Base-by-base conservation (phyloP, 148 eudicot genomes). In the Amaranthus cruentus region DNA sequence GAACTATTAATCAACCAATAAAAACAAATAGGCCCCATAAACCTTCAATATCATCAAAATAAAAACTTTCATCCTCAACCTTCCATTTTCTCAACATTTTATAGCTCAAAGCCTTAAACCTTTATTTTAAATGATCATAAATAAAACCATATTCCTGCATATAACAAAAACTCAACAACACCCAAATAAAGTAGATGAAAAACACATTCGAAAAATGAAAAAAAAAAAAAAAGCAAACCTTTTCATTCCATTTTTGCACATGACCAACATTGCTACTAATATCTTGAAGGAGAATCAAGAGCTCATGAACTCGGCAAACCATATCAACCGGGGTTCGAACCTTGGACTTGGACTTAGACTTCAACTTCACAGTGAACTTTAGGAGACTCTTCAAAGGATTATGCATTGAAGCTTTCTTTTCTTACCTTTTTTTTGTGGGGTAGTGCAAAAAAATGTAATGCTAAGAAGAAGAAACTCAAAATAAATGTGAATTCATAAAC, bases 281-380 rank as follows among this genome's bases (percentile, higher is more conserved):
- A 55, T 81, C 78, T 56, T 59, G 52, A 21, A 81, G 38, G 55
- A 10, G 57, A 61, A 69, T 11, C 57, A 84, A 74, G 43, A 76
- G 78, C 38, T 84, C 82, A 6, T 82, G 66, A 51, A 73, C 69
- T 12, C 78, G 76, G 43, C 80, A 76, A n/a, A 81, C 82, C 8
- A 74, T 57, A n/a, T 84, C 87, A 15, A 49, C 81, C 2, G 84
- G 87, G 63, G 80, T 81, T 74, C 65, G 73, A 71, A 78, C 74
- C 68, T 79, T 84, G 14, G 75, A 64, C 62, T 62, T 70, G 12
- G 58, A 15, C 77, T 73, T 84, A 14, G 75, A 66, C 50, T 83
- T 78, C 4, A 56, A 62, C 70, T 77, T 73, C 7, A 66, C 62
- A 77, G 49, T 77, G 14, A 55, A 76, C 9, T 67, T 67, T 1